Evolutionary conservation across 257 asterid species (phyloP).

Genomic region (Nicotiana tomentosiformis): DNA sequence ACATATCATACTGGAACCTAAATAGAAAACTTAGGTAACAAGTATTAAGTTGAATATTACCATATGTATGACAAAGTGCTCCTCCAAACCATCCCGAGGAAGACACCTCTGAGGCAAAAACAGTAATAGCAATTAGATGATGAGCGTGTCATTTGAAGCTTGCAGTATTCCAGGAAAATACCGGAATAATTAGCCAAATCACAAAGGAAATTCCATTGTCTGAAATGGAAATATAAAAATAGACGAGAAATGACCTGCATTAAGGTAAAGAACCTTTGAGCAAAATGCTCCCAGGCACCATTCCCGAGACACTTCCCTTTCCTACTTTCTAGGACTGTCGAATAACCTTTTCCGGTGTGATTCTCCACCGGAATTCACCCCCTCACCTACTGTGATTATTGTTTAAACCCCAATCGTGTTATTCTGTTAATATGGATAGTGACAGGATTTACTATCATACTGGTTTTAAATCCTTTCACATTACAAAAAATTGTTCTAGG

Average conservation of each 20-base stretch:
- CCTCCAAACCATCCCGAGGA: slow-evolving; percentile 82
- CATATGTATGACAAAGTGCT: slow-evolving; percentile 85
- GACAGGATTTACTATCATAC: not conserved
- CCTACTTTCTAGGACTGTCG: too few species aligned
- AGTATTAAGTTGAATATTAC: slow-evolving; percentile 33
- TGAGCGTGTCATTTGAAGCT: not conserved
- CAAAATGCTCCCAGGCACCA: too few species aligned
- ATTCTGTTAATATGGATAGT: too few species aligned
- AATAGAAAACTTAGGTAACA: not conserved
- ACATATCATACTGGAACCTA: not conserved
- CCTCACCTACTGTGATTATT: too few species aligned
- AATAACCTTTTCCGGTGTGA: too few species aligned
- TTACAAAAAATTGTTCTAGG: not conserved
- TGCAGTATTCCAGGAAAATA: not conserved
- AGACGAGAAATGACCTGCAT: too few species aligned
- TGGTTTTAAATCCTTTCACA: not conserved
- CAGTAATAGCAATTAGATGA: not conserved
- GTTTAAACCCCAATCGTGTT: too few species aligned
- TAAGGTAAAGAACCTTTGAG: too few species aligned
- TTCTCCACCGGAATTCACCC: too few species aligned
- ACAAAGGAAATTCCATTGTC: not conserved
- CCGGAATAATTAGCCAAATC: not conserved
- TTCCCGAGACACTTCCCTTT: too few species aligned
- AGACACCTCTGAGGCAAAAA: slow-evolving; percentile 73
- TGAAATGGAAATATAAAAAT: not conserved